phyloP scores from a whole-genome alignment of 129 eudicot species.

The Lonicera japonica region DNA sequence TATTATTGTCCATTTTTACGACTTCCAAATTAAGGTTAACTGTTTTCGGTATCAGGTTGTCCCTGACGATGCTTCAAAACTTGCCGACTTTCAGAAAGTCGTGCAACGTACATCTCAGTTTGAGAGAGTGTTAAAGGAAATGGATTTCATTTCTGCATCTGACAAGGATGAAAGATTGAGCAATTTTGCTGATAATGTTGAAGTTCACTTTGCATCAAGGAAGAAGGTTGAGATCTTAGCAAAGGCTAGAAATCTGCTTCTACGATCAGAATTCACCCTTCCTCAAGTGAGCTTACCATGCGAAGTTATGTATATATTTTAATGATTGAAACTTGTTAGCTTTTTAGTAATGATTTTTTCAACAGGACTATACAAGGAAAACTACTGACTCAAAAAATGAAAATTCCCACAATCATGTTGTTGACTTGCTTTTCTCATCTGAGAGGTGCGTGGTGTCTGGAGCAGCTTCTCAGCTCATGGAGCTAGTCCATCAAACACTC shows the following conservation, averaged over 20 bases:
- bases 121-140: constrained; percentile 60
- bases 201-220: constrained; percentile 89
- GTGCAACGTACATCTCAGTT: constrained; percentile 63
- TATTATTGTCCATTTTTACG: neutral
- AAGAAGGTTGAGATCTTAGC: constrained; percentile 91
- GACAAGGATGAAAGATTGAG: constrained; percentile 65
- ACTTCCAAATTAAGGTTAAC: neutral
- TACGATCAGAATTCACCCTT: constrained; percentile 56
- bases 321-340: neutral
- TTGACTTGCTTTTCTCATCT: constrained; percentile 72
- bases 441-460: constrained; percentile 79
- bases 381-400: constrained; percentile 24
- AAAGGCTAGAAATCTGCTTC: constrained; percentile 68
- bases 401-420: constrained; percentile 21
- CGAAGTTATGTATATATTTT: neutral
- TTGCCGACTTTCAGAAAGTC: constrained; percentile 80
- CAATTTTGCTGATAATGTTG: constrained; percentile 81
- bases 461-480: constrained; percentile 70
- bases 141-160: constrained; percentile 60
- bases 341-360: constrained; percentile 14
- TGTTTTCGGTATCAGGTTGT: constrained; percentile 48
- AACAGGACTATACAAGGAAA: constrained; percentile 47
- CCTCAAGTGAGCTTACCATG: constrained; percentile 50
- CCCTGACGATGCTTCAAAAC: constrained; percentile 93
- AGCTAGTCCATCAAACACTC: constrained; percentile 84